A percentile compares a stretch with the other conserved stretches of the same genome.
Evolutionary conservation across 164 flowering plant genomes (phyloP).

Genomic region (Aristolochia fimbriata): DNA sequence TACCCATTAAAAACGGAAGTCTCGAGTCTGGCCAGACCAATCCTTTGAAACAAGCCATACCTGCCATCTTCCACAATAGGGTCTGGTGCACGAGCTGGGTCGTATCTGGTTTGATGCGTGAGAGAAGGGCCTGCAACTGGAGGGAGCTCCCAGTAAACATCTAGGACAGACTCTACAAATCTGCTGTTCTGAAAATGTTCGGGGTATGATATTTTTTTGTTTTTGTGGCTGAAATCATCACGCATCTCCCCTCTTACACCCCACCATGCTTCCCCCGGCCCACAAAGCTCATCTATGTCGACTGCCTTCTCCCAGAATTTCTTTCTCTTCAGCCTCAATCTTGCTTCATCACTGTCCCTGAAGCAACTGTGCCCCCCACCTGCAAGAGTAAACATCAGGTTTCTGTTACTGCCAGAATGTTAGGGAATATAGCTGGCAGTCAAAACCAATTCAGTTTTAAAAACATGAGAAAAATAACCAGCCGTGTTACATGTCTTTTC

Average conservation of each 20-base stretch:
- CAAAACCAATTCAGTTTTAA: neutral
- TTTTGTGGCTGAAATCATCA: constrained; percentile 80
- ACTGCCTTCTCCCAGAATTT: constrained; percentile 96
- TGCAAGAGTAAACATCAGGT: constrained; percentile 13
- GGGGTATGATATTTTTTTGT: constrained; percentile 44
- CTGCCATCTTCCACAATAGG: constrained; percentile 94
- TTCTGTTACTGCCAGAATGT: too few relatives aligned
- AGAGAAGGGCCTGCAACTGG: constrained; percentile 98
- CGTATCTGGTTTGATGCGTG: constrained; percentile 92
- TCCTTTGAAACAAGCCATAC: constrained; percentile 66
- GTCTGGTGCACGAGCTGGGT: constrained; percentile 67
- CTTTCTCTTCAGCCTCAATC: constrained; percentile 59
- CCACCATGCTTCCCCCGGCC: constrained; percentile 90
- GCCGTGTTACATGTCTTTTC: too few relatives aligned
- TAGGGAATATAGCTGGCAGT: too few relatives aligned
- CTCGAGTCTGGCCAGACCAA: constrained; percentile 62
- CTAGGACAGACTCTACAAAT: constrained; percentile 80
- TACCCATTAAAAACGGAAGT: constrained; percentile 89
- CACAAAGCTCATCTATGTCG: constrained; percentile 70
- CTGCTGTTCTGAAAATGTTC: constrained; percentile 86
- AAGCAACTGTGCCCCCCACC: constrained; percentile 99
- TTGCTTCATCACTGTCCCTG: constrained; percentile 84
- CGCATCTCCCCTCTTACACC: constrained; percentile 90
- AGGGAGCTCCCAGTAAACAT: constrained; percentile 95
- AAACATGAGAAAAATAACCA: neutral